A percentile compares a stretch with the other conserved stretches of the same genome.
Conservation (phyloP, 2,329 filamentous ascomycete species). For the Cercospora sojina region DNA sequence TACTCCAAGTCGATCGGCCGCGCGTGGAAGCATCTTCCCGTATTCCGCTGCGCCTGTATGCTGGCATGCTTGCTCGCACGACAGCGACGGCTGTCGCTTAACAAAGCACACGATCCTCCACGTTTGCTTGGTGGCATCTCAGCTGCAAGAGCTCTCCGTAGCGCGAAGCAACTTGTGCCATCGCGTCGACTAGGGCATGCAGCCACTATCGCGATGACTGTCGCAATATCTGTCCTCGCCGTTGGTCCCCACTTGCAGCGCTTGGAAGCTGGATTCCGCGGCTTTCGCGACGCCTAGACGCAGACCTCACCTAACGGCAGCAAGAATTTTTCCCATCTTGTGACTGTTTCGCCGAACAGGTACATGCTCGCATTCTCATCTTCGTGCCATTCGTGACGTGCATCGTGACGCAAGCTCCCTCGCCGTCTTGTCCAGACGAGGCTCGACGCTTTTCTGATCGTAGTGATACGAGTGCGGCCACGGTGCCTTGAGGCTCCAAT, state of each 20-base stretch:
- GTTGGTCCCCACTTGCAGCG: constrained; percentile 5
- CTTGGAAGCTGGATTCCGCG: constrained; percentile 23
- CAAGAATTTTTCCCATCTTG: constrained; percentile 1
- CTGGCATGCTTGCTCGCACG: neutral
- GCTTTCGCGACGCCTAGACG: constrained; percentile 21
- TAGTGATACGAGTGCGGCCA: neutral
- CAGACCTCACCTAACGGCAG: constrained; percentile 8
- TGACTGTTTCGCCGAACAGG: neutral
- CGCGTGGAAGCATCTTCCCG: constrained; percentile 21
- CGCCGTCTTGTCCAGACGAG: neutral
- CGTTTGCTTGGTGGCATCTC: constrained; percentile 12
- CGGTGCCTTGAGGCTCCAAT: neutral
- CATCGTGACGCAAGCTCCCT: neutral
- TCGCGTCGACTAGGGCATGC: constrained; percentile 15
- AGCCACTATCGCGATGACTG: constrained; percentile 11
- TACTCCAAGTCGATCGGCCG: constrained; percentile 2
- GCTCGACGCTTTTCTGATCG: neutral
- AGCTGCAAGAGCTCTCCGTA: constrained; percentile 14
- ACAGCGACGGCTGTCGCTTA: neutral
- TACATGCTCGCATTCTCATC: neutral
- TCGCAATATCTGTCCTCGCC: neutral
- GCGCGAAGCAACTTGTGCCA: constrained; percentile 22
- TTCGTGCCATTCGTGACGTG: constrained; percentile 1
- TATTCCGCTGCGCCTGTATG: constrained; percentile 1
- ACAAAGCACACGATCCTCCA: constrained; percentile 1